Conservation (phyloP, 1,139 yeast genomes). For the Suhomyces yuchorum region DNA sequence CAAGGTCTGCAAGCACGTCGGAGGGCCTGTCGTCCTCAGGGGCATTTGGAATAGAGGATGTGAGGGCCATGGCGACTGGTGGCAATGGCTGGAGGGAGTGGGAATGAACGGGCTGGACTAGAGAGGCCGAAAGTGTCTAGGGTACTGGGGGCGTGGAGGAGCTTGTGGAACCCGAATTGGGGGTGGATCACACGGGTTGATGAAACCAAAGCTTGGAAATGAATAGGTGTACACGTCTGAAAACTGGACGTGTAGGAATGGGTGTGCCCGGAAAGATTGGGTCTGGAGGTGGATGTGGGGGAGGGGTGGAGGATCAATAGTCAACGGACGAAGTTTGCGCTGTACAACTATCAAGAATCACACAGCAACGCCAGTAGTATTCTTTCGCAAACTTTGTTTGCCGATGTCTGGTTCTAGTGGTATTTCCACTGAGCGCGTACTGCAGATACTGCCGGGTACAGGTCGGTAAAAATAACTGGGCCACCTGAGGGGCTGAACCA, state of each 20-base stretch:
- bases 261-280: neutral
- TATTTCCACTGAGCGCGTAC: slow-evolving; percentile 5
- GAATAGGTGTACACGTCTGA: slow-evolving; percentile 1
- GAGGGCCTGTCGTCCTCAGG: slow-evolving; percentile 48
- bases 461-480: slow-evolving; percentile 3
- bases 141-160: neutral
- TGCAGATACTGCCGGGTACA: slow-evolving; percentile 4
- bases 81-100: too few species aligned
- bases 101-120: neutral
- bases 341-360: neutral
- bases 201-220: neutral
- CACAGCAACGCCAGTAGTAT: neutral
- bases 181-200: neutral
- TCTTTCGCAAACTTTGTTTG: slow-evolving; percentile 9
- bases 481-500: neutral
- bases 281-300: neutral
- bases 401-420: slow-evolving; percentile 8
- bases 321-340: neutral
- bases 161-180: neutral
- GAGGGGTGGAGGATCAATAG: neutral
- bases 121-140: neutral
- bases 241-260: slow-evolving; percentile 1
- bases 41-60: slow-evolving; percentile 47
- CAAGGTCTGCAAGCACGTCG: slow-evolving; percentile 60
- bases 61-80: slow-evolving; percentile 8